Conservation (phyloP, 2,329 filamentous ascomycete species). For the Ophiostoma angusticollis region DNA sequence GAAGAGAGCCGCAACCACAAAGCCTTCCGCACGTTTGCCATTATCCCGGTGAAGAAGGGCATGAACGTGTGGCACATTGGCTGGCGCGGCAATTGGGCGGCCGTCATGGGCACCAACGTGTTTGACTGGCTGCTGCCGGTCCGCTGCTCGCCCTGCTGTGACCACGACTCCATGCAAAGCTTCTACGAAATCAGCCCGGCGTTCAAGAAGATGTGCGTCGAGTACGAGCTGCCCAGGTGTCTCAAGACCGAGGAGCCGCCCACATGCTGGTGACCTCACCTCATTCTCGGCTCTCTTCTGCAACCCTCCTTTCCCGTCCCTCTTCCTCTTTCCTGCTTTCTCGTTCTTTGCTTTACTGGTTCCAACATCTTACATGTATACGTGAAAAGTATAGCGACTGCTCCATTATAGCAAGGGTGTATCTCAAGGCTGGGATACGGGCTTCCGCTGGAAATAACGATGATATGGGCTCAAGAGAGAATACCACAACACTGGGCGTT, state of each 20-base stretch:
- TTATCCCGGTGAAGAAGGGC: slow-evolving; percentile 57
- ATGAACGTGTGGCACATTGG: slow-evolving; percentile 83
- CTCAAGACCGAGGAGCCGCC: slow-evolving; percentile 5
- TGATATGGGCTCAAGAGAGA: background rate
- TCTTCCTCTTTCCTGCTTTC: too few species aligned
- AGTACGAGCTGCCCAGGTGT: slow-evolving; percentile 23
- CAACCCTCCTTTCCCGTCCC: background rate
- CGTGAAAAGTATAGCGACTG: too few species aligned
- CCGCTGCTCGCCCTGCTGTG: slow-evolving; percentile 58
- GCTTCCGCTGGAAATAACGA: background rate
- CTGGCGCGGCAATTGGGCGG: slow-evolving; percentile 54
- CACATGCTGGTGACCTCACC: background rate
- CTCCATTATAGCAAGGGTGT: background rate
- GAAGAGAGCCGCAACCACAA: slow-evolving; percentile 31
- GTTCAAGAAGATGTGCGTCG: slow-evolving; percentile 40
- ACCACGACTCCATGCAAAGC: slow-evolving; percentile 51
- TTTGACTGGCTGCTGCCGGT: slow-evolving; percentile 75
- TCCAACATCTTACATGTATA: background rate
- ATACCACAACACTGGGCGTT: background rate
- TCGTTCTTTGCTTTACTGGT: too few species aligned
- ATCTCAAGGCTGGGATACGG: background rate
- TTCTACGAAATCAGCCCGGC: slow-evolving; percentile 56
- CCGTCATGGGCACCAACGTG: slow-evolving; percentile 61
- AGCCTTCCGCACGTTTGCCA: slow-evolving; percentile 59
- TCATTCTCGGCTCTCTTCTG: background rate